These are phyloP conservation scores for Taiozyma sp. DNA, from an alignment of 1,139 yeast genomes.

Conservation along the genomic window DNA sequence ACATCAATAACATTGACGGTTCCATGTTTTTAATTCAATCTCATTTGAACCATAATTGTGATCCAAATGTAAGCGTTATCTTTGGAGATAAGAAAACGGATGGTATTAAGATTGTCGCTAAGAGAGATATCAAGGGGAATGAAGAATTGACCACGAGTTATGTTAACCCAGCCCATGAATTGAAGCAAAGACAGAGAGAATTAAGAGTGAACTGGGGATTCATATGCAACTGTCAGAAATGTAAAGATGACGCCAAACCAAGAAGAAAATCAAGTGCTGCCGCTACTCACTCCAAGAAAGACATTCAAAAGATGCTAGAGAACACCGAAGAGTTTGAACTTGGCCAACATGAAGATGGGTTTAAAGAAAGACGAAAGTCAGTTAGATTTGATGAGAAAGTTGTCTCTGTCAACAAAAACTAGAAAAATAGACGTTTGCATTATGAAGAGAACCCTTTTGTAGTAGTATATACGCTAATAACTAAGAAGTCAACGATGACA, in stretches of 20 bases:
- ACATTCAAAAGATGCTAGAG: constrained; percentile 43
- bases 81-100: constrained; percentile 41
- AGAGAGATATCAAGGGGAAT: constrained; percentile 52
- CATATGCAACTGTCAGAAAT: constrained; percentile 62
- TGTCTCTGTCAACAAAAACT: constrained; percentile 34
- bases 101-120: constrained; percentile 59
- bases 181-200: constrained; percentile 60
- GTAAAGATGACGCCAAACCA: constrained; percentile 46
- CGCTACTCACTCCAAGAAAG: constrained; percentile 28
- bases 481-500: no score
- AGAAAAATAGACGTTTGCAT: neutral
- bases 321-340: constrained; percentile 46
- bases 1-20: constrained; percentile 68
- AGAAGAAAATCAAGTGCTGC: constrained; percentile 22
- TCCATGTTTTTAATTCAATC: constrained; percentile 60
- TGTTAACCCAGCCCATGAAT: constrained; percentile 62
- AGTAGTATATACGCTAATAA: no score
- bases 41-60: constrained; percentile 74
- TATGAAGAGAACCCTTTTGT: no score
- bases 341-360: constrained; percentile 30
- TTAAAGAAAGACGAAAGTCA: constrained; percentile 57
- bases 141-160: constrained; percentile 71
- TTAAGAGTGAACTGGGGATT: constrained; percentile 83
- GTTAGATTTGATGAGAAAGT: constrained; percentile 71
- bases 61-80: constrained; percentile 61